Conservation (phyloP, 805 yeast genomes). For the Ogataea pignaliae region DNA sequence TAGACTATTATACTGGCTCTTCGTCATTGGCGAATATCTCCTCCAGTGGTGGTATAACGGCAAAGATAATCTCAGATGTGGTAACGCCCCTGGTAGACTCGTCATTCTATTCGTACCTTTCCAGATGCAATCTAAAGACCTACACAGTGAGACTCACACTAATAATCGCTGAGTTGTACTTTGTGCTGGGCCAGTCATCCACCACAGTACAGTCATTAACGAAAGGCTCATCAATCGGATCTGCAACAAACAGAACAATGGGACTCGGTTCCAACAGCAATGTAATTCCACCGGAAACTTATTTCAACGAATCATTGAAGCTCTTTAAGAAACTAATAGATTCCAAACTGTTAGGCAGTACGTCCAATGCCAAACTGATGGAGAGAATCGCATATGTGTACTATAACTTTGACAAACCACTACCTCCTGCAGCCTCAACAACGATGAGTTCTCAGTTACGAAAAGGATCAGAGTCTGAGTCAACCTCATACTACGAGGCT, state of each 20-base stretch:
- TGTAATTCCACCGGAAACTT: slow-evolving; percentile 29
- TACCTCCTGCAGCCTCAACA: not conserved
- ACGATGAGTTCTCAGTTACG: slow-evolving; percentile 7
- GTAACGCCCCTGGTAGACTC: slow-evolving; percentile 65
- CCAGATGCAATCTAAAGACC: slow-evolving; percentile 63
- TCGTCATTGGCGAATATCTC: slow-evolving; percentile 18
- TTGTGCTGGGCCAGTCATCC: slow-evolving; percentile 35
- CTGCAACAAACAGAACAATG: not conserved
- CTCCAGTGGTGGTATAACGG: slow-evolving; percentile 31
- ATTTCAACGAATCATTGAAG: slow-evolving; percentile 42
- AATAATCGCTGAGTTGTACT: slow-evolving; percentile 65
- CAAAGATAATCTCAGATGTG: slow-evolving; percentile 48
- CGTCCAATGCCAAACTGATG: slow-evolving; percentile 35
- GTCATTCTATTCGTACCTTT: slow-evolving; percentile 67
- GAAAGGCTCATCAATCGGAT: slow-evolving; percentile 8
- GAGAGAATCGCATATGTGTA: slow-evolving; percentile 33
- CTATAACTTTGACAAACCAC: slow-evolving; percentile 23
- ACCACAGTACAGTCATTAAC: slow-evolving; percentile 4
- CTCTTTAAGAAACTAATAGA: slow-evolving; percentile 40
- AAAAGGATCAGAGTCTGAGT: not conserved
- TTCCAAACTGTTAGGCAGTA: slow-evolving; percentile 42
- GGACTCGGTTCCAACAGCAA: not conserved
- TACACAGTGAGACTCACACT: slow-evolving; percentile 68
- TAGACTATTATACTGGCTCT: slow-evolving; percentile 13
- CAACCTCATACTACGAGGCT: slow-evolving; percentile 31